Conservation (phyloP, 306 rosid species). For the Citrullus amarus region DNA sequence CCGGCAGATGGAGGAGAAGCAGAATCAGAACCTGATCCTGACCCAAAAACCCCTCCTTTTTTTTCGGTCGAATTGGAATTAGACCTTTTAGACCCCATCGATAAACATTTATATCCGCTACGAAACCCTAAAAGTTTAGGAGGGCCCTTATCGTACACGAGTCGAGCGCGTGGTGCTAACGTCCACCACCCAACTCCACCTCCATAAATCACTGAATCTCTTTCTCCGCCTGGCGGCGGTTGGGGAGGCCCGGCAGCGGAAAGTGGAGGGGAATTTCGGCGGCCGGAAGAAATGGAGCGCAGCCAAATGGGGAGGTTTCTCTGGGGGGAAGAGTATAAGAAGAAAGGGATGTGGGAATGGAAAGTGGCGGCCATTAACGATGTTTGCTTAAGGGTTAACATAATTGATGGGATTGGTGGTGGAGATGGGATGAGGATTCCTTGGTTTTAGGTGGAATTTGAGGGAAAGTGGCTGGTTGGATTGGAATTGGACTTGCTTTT, state of each 20-base stretch:
- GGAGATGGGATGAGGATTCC: neutral
- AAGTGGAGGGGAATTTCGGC: neutral
- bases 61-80: neutral
- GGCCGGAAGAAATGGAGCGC: slow-evolving; percentile 2
- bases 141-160: slow-evolving; percentile 22
- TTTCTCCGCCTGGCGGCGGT: neutral
- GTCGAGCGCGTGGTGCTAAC: slow-evolving; percentile 22
- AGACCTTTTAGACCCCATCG: slow-evolving; percentile 1
- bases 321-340: neutral
- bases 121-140: slow-evolving; percentile 20
- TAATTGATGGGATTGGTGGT: slow-evolving; percentile 1
- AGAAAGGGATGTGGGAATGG: slow-evolving; percentile 5
- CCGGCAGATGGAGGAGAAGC: slow-evolving; percentile 23
- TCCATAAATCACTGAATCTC: neutral
- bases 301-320: neutral
- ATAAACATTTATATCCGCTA: slow-evolving; percentile 6
- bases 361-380: slow-evolving; percentile 14
- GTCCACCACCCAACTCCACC: slow-evolving; percentile 14
- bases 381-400: slow-evolving; percentile 14
- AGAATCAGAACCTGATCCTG: slow-evolving; percentile 14
- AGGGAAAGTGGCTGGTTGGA: neutral
- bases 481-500: neutral
- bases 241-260: neutral
- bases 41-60: slow-evolving; percentile 17
- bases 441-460: neutral